Percentiles rank a stretch among this genome's conserved stretches.
Evolutionary conservation across 1,284 basidiomycete species (phyloP).

Genomic region (Sanghuangporus sanghuang): DNA sequence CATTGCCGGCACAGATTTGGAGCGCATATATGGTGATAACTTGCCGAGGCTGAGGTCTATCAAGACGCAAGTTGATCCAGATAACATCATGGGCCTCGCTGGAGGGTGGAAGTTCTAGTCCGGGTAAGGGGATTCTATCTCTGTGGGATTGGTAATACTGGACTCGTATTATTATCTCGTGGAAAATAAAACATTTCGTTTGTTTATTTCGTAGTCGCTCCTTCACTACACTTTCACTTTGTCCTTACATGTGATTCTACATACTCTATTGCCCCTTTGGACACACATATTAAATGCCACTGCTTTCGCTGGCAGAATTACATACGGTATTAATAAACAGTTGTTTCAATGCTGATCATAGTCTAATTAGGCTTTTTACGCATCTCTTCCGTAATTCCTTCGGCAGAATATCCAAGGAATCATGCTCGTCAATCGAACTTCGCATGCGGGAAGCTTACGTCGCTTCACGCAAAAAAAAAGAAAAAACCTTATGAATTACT

Average conservation of each 20-base stretch:
- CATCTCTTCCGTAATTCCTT: not conserved
- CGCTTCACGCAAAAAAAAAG: not conserved
- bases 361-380: not conserved
- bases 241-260: no score
- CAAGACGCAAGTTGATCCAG: slow-evolving; percentile 20
- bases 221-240: no score
- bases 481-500: not conserved
- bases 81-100: slow-evolving; percentile 22
- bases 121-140: not conserved
- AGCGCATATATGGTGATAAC: slow-evolving; percentile 33
- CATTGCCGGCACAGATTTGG: slow-evolving; percentile 39
- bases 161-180: no score
- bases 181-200: no score
- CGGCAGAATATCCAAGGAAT: no score
- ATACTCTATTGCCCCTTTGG: no score
- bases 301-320: no score
- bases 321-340: no score
- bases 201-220: no score
- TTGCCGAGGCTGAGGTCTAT: slow-evolving; percentile 20
- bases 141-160: not conserved
- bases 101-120: slow-evolving; percentile 24
- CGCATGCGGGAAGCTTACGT: not conserved
- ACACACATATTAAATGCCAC: no score
- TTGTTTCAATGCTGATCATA: not conserved
- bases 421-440: not conserved